A percentile compares a stretch with the other conserved stretches of the same genome.
These are phyloP conservation scores for Nitzschia inconspicua DNA, from an alignment of 108 stramenopile genomes.

Conservation along the genomic window DNA sequence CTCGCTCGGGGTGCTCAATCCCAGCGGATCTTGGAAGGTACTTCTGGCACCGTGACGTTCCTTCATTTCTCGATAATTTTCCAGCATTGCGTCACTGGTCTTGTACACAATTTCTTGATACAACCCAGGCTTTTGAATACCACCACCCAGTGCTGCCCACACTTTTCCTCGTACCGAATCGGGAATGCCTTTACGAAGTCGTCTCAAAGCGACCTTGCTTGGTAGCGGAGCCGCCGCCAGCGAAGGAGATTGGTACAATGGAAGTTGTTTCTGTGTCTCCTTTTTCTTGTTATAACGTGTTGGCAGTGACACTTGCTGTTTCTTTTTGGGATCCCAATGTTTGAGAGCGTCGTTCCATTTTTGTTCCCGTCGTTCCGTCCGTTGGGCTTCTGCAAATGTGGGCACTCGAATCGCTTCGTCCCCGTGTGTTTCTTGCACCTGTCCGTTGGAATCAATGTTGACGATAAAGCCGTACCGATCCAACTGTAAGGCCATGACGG, in stretches of 20 bases:
- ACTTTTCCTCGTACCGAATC: conserved; percentile 39
- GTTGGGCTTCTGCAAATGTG: conserved; percentile 23
- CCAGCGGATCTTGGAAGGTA: too few relatives aligned
- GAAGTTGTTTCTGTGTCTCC: background rate
- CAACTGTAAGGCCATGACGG: conserved; percentile 25
- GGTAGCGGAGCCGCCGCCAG: background rate
- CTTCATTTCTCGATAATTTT: conserved; percentile 12
- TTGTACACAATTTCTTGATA: conserved; percentile 42
- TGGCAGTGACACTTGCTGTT: background rate
- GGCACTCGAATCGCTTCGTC: conserved; percentile 8
- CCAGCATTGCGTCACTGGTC: conserved; percentile 27
- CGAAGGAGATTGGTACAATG: conserved; percentile 1
- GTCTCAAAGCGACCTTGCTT: conserved; percentile 1
- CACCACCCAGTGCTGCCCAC: conserved; percentile 33
- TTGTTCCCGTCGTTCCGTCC: conserved; percentile 28
- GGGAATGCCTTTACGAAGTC: conserved; percentile 66
- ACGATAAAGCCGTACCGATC: conserved; percentile 63
- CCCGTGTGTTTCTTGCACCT: conserved; percentile 17
- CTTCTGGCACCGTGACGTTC: background rate
- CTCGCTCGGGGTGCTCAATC: too few relatives aligned
- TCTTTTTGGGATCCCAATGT: conserved; percentile 28
- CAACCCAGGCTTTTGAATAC: conserved; percentile 24
- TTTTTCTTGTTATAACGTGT: background rate
- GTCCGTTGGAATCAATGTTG: conserved; percentile 42
- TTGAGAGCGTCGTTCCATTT: conserved; percentile 55